These are phyloP conservation scores for Microbotryum intermedium DNA, from an alignment of 1,284 basidiomycete species.

Conservation along the genomic window DNA sequence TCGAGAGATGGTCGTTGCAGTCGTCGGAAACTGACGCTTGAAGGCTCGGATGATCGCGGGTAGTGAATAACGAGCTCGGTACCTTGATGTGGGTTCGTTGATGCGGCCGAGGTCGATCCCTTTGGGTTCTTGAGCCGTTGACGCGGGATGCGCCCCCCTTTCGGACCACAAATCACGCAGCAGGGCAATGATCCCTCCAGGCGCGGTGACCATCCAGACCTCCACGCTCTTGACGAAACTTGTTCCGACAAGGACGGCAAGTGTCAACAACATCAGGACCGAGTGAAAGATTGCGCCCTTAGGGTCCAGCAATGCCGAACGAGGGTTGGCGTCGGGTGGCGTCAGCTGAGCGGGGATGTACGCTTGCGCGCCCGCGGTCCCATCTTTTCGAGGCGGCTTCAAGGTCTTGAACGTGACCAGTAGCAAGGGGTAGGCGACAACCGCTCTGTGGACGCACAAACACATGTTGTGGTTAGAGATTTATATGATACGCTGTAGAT, in stretches of 20 bases:
- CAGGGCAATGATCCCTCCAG: conserved; percentile 68
- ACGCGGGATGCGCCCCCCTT: conserved; percentile 32
- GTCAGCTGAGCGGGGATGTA: conserved; percentile 44
- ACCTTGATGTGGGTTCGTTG: background rate
- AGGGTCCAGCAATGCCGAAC: conserved; percentile 46
- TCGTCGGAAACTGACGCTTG: conserved; percentile 57
- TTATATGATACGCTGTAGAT: conserved; percentile 19
- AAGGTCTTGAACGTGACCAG: conserved; percentile 33
- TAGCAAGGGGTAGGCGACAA: conserved; percentile 40
- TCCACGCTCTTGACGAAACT: conserved; percentile 48
- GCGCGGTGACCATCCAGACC: conserved; percentile 66
- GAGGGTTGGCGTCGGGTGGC: conserved; percentile 44
- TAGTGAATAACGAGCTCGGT: conserved; percentile 10
- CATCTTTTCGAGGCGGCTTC: background rate
- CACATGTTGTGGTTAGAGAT: background rate
- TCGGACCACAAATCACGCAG: conserved; percentile 60
- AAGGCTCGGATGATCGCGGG: conserved; percentile 27
- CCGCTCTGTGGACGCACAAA: conserved; percentile 10
- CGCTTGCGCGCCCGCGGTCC: conserved; percentile 6
- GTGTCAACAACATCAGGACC: conserved; percentile 47
- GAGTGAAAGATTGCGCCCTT: conserved; percentile 48
- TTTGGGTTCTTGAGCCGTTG: conserved; percentile 11
- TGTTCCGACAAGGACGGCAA: conserved; percentile 53
- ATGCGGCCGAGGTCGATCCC: conserved; percentile 15
- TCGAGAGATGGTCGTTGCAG: conserved; percentile 58